phyloP scores from a whole-genome alignment of 345 rosid genomes.

The Moringa oleifera region DNA sequence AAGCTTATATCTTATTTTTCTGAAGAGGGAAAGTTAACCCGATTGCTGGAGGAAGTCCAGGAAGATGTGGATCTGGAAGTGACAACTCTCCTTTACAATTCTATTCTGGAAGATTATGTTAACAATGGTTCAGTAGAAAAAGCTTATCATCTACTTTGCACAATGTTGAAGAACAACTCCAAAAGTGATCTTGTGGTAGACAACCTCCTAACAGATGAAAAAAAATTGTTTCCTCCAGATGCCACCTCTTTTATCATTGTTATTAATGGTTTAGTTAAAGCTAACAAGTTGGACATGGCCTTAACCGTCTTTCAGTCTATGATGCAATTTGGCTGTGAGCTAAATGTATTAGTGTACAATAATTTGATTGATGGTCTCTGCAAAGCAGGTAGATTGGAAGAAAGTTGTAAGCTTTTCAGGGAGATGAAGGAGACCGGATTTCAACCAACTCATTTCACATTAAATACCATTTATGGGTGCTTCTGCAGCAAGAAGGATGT shows the following conservation, averaged over 20 bases:
- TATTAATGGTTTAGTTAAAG: constrained; percentile 43
- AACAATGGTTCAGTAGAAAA: constrained; percentile 33
- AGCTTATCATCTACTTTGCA: constrained; percentile 48
- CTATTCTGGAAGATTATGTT: constrained; percentile 36
- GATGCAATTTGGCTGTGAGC: constrained; percentile 36
- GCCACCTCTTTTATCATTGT: constrained; percentile 40
- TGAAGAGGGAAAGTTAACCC: constrained; percentile 36
- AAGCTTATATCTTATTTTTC: constrained; percentile 57
- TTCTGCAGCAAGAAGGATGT: constrained; percentile 56
- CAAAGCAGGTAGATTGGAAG: constrained; percentile 58
- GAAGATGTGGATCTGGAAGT: constrained; percentile 40
- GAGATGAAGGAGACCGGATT: constrained; percentile 55
- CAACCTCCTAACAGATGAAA: constrained; percentile 28
- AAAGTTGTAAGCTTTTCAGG: constrained; percentile 47
- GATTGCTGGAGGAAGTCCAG: constrained; percentile 32
- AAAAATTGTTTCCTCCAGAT: constrained; percentile 34
- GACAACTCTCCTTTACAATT: constrained; percentile 44
- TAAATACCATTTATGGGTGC: constrained; percentile 63
- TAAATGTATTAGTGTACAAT: constrained; percentile 41
- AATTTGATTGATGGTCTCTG: constrained; percentile 58
- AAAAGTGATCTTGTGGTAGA: constrained; percentile 21
- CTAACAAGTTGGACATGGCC: constrained; percentile 54
- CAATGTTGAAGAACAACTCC: constrained; percentile 30
- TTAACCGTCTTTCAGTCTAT: constrained; percentile 49
- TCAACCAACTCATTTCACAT: constrained; percentile 62